A percentile compares a stretch with the other conserved stretches of the same genome.
These are phyloP conservation scores for Neofusicoccum laricinum DNA, from an alignment of 2,329 filamentous ascomycete genomes.

Conservation along the genomic window DNA sequence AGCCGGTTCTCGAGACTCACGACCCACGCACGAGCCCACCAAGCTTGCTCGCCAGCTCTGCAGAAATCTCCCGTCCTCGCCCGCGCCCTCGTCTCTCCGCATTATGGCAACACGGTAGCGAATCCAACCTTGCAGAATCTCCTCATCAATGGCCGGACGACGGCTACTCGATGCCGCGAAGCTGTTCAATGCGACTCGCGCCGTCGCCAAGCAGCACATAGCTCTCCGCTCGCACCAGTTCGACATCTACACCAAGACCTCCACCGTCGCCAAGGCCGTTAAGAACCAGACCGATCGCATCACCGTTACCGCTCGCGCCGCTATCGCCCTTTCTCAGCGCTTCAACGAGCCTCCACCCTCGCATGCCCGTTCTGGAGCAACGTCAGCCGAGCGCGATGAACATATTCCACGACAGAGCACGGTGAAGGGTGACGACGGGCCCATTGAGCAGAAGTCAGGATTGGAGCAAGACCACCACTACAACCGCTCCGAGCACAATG, in stretches of 20 bases:
- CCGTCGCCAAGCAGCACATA: conserved; percentile 53
- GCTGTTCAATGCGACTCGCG: conserved; percentile 47
- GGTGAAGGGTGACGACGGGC: conserved; percentile 29
- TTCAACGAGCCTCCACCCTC: conserved; percentile 51
- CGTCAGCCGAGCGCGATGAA: conserved; percentile 23
- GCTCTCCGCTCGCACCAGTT: conserved; percentile 59
- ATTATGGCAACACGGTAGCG: conserved; percentile 21
- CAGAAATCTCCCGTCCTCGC: not conserved
- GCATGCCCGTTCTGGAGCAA: conserved; percentile 26
- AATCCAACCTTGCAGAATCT: not conserved
- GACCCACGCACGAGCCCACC: conserved; percentile 4
- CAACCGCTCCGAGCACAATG: conserved; percentile 41
- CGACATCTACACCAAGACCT: conserved; percentile 62
- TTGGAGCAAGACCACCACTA: conserved; percentile 53
- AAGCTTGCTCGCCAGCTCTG: not conserved
- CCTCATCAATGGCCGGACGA: conserved; percentile 47
- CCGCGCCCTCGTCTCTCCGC: not conserved
- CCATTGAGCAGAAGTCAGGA: not conserved
- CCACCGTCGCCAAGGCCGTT: conserved; percentile 61
- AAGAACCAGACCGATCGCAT: conserved; percentile 61
- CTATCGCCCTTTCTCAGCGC: conserved; percentile 56
- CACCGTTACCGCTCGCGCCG: conserved; percentile 60
- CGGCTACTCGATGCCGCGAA: conserved; percentile 51
- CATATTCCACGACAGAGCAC: conserved; percentile 31
- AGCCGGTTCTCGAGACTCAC: conserved; percentile 1